Conservation (phyloP, 345 rosid genomes). For the Dipteronia sinensis region DNA sequence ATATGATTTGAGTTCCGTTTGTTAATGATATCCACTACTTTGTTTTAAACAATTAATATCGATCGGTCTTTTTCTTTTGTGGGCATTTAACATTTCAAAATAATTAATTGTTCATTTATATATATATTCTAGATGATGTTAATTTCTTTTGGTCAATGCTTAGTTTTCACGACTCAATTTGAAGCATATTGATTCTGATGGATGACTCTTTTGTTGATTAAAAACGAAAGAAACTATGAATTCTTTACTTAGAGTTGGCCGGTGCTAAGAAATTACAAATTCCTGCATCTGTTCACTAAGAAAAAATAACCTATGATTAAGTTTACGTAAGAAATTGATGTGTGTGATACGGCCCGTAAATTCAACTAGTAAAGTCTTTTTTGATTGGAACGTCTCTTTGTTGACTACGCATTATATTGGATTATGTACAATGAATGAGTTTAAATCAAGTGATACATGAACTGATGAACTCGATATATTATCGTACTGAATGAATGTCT, state of each 20-base stretch:
- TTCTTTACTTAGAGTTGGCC: neutral
- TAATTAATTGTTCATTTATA: no score
- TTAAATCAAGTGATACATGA: no score
- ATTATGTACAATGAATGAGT: no score
- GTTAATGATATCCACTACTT: neutral
- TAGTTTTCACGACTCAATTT: neutral
- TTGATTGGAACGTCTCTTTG: no score
- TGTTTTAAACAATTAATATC: neutral
- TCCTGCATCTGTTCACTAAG: neutral
- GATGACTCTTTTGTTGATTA: neutral
- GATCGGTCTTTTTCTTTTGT: neutral
- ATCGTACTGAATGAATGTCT: no score
- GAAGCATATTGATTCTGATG: neutral
- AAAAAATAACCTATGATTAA: neutral
- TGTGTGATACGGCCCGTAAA: neutral
- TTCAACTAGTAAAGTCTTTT: no score
- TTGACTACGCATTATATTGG: no score
- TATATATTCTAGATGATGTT: no score
- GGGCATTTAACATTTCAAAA: no score
- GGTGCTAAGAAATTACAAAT: neutral
- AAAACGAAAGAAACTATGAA: neutral
- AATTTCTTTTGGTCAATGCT: neutral
- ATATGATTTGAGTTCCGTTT: no score
- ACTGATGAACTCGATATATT: no score
- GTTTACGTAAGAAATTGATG: neutral